A percentile compares a stretch with the other conserved stretches of the same genome.
These are phyloP conservation scores for Coniochaeta prunicola DNA, from an alignment of 2,329 filamentous ascomycete genomes.

Conservation along the genomic window DNA sequence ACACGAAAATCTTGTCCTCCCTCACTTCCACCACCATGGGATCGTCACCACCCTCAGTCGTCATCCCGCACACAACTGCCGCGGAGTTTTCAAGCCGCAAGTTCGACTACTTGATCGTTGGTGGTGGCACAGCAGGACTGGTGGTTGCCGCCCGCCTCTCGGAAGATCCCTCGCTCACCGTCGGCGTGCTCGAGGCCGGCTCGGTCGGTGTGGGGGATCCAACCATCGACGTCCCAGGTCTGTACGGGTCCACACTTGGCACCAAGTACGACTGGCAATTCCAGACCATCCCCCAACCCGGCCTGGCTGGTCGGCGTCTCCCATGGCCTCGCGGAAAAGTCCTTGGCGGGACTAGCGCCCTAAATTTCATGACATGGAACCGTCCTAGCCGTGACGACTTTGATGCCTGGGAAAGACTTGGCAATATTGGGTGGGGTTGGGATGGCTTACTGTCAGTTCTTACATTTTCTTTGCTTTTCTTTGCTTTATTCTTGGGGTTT, in stretches of 20 bases:
- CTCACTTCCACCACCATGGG: background rate
- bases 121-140: constrained; percentile 49
- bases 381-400: constrained; percentile 40
- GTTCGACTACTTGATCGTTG: constrained; percentile 33
- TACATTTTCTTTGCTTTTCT: background rate
- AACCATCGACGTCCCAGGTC: constrained; percentile 26
- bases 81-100: constrained; percentile 6
- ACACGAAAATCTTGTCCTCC: background rate
- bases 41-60: background rate
- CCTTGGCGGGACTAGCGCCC: constrained; percentile 54
- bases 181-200: constrained; percentile 40
- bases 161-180: constrained; percentile 28
- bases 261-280: constrained; percentile 33
- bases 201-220: constrained; percentile 15
- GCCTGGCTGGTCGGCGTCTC: constrained; percentile 29
- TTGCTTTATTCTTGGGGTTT: background rate
- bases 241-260: constrained; percentile 26
- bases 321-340: constrained; percentile 38
- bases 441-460: constrained; percentile 28
- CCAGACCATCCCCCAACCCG: constrained; percentile 28
- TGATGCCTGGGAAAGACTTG: constrained; percentile 49
- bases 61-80: constrained; percentile 2
- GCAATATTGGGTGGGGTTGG: constrained; percentile 54
- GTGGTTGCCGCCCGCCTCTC: constrained; percentile 39
- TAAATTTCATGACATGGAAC: constrained; percentile 52